These are phyloP conservation scores for Paspalum notatum DNA, from an alignment of 176 grass and related monocot species.

Conservation along the genomic window DNA sequence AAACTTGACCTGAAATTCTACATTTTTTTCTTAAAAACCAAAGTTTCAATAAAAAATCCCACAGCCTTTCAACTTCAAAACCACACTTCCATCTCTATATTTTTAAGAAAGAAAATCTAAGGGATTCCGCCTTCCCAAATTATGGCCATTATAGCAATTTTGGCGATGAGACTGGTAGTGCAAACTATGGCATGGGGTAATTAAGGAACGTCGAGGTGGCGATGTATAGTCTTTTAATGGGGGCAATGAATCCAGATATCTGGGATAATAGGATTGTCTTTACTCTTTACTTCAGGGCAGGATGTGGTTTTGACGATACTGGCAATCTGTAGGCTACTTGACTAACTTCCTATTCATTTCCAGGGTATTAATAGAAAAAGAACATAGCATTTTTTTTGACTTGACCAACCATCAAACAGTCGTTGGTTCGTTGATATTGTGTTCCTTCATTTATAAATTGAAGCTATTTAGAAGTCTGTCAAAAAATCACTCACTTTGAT, in stretches of 20 bases:
- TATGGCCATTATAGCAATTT: no score
- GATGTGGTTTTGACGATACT: not conserved
- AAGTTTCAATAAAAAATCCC: not conserved
- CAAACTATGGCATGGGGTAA: not conserved
- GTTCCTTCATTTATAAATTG: not conserved
- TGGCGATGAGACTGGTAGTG: not conserved
- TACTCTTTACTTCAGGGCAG: not conserved
- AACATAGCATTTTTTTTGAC: not conserved
- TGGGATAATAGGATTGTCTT: not conserved
- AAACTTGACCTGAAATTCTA: not conserved
- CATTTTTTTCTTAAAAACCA: not conserved
- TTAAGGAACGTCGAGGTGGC: not conserved
- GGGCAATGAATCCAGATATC: not conserved
- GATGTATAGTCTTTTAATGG: no score
- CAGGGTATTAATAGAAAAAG: not conserved
- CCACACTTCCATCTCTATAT: not conserved
- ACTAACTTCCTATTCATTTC: not conserved
- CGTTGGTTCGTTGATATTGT: not conserved
- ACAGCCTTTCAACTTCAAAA: not conserved
- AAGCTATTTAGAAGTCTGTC: no score
- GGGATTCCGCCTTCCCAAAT: not conserved
- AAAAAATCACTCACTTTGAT: no score
- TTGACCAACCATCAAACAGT: not conserved
- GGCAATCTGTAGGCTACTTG: not conserved
- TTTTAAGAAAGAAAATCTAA: not conserved